Evolutionary conservation across 139 green algal species (phyloP).

Genomic region (Volvox africanus): DNA sequence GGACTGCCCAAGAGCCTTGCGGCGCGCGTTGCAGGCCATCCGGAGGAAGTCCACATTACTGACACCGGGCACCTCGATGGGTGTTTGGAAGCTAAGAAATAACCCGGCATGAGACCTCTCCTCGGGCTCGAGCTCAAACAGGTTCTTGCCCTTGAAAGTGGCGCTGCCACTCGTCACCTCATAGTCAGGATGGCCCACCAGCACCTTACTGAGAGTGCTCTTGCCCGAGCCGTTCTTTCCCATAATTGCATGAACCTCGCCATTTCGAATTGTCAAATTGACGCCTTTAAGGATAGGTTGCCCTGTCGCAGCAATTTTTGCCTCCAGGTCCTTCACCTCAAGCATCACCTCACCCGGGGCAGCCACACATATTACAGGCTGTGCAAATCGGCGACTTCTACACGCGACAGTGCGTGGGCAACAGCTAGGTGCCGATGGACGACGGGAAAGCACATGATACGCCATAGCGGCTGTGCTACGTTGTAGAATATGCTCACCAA

Average conservation of each 20-base stretch:
- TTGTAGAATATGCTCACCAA: neutral
- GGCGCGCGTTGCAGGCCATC: slow-evolving; percentile 91
- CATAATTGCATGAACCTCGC: slow-evolving; percentile 97
- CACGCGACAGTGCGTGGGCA: neutral
- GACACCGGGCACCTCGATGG: slow-evolving; percentile 97
- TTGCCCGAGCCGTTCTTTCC: slow-evolving; percentile 99
- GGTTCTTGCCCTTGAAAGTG: slow-evolving; percentile 93
- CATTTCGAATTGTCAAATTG: slow-evolving; percentile 86
- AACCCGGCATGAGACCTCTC: slow-evolving; percentile 91
- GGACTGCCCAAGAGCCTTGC: slow-evolving; percentile 79
- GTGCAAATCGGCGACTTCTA: neutral
- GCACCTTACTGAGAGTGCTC: slow-evolving; percentile 94
- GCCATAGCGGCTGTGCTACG: slow-evolving; percentile 14
- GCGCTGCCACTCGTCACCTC: slow-evolving; percentile 90
- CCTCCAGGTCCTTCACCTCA: slow-evolving; percentile 84
- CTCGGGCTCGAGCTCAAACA: slow-evolving; percentile 95
- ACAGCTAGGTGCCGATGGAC: slow-evolving; percentile 6
- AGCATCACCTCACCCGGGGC: slow-evolving; percentile 66
- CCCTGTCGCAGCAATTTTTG: slow-evolving; percentile 81
- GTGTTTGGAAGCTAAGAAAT: slow-evolving; percentile 96
- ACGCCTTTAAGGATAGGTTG: slow-evolving; percentile 95
- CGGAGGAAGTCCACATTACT: slow-evolving; percentile 98
- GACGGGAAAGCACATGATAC: neutral
- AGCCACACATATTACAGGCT: neutral
- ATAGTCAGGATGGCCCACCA: slow-evolving; percentile 98